Evolutionary conservation across 2,329 filamentous ascomycete genomes (phyloP), one percentile per base, ranked within the genome.

Genomic region (Colletotrichum zoysiae): DNA sequence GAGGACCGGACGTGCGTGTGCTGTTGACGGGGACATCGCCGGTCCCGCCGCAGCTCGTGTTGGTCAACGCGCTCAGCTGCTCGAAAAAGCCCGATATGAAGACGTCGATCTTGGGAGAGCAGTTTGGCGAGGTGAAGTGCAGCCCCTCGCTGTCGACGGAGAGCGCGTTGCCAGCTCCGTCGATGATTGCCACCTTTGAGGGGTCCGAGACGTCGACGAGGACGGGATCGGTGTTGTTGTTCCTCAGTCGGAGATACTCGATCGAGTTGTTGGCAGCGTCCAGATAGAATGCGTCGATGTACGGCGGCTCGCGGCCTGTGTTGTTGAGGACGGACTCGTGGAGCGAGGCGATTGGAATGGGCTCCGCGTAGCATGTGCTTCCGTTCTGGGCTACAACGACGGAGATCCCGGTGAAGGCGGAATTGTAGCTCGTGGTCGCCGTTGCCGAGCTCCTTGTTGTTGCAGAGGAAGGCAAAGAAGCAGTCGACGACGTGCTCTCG

Each of bases 221-320:
- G 62, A 79, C 74, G 0, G 76, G 76, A 0, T 76, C 77, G 2
- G 78, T 75, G 8, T 73, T 65, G 3, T 75, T 74, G 60, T 83
- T 79, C 0, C 78, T 72, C 5, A 83, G 67, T 0, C 80, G 79
- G 16, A 83, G 61, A 55, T 78, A 82, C 1, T 82, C 60, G 0
- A 82, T 80, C 4, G 78, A 74, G 1, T 82, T 66, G 1, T 78
- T 79, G 20, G 78, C 76, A 3, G 73, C 74, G 30, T 80, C 77
- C 58, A 83, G 79, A 53, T 78, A 77, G 30, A 83, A 76, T 0
- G 82, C 79, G 60, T 83, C 80, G 4, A 83, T 78, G 57, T 81
- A 83, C 0, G 81, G 81, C 73, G 77, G 8, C 78, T 69, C 7
- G 77, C 77, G 18, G 76, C 74, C 30, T 0, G 65, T 64, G 55